Evolutionary conservation across 306 rosid species (phyloP).

Genomic region (Pyrus communis): DNA sequence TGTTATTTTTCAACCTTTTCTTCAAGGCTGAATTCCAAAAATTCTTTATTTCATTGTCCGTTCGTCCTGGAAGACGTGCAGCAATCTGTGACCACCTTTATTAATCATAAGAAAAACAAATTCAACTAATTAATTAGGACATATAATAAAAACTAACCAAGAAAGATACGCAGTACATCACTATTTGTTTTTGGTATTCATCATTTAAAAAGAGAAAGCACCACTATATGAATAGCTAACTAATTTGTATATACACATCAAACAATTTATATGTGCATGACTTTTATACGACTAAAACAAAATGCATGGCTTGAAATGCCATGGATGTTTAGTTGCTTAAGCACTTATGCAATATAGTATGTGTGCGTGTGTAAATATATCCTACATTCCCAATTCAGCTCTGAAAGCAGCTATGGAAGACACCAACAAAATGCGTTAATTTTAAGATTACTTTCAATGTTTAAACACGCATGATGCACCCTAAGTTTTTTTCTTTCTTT

Average conservation of each 20-base stretch:
- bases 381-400: not conserved
- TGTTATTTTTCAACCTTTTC: slow-evolving; percentile 46
- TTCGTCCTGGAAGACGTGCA: slow-evolving; percentile 89
- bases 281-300: not conserved
- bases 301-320: not conserved
- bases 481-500: not conserved
- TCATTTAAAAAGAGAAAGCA: not conserved
- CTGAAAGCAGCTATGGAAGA: not conserved
- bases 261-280: not conserved
- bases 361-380: not conserved
- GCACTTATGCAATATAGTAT: not conserved
- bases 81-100: slow-evolving; percentile 97
- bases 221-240: not conserved
- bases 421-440: not conserved
- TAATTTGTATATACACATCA: not conserved
- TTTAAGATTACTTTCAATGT: not conserved
- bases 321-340: not conserved
- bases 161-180: not conserved
- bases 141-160: not conserved
- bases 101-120: not conserved
- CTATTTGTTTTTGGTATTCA: not conserved
- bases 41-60: slow-evolving; percentile 90
- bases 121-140: not conserved
- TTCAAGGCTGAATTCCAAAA: slow-evolving; percentile 91
- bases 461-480: not conserved